phyloP scores from a whole-genome alignment of 2,329 filamentous ascomycete species.

The Colletotrichum endophyticum region DNA sequence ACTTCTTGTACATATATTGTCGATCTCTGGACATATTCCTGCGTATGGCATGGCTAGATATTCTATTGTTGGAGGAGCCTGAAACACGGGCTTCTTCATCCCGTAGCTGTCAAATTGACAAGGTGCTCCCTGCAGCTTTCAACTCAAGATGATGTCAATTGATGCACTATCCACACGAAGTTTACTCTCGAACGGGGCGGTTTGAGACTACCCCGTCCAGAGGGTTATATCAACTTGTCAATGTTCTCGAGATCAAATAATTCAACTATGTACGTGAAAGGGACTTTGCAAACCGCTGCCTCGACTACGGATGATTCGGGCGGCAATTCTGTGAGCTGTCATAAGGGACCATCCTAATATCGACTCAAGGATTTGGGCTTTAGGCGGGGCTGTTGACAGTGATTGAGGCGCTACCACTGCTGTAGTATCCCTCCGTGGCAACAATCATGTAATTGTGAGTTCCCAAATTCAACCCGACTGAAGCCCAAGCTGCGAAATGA shows the following conservation, averaged over 20 bases:
- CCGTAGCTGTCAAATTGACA: neutral
- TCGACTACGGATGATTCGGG: neutral
- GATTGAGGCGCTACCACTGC: conserved; percentile 5
- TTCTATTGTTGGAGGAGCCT: neutral
- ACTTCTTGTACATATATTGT: neutral
- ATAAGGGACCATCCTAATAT: neutral
- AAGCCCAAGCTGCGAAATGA: conserved; percentile 60
- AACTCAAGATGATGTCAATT: neutral
- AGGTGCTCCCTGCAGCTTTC: neutral
- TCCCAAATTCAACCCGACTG: conserved; percentile 49
- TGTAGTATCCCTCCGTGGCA: conserved; percentile 2
- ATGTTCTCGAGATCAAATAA: neutral
- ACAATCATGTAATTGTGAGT: conserved; percentile 57
- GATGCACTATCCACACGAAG: neutral
- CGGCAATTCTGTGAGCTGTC: neutral
- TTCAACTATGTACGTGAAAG: neutral
- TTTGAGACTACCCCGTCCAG: neutral
- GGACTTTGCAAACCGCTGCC: neutral
- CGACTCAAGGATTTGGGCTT: neutral
- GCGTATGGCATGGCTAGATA: neutral
- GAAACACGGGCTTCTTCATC: neutral
- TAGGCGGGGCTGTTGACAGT: neutral
- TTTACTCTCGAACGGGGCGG: neutral
- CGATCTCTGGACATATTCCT: neutral
- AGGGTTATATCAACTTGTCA: neutral